Evolutionary conservation across 176 grass and related monocot genomes (phyloP).

Genomic region (Tillandsia leiboldiana): DNA sequence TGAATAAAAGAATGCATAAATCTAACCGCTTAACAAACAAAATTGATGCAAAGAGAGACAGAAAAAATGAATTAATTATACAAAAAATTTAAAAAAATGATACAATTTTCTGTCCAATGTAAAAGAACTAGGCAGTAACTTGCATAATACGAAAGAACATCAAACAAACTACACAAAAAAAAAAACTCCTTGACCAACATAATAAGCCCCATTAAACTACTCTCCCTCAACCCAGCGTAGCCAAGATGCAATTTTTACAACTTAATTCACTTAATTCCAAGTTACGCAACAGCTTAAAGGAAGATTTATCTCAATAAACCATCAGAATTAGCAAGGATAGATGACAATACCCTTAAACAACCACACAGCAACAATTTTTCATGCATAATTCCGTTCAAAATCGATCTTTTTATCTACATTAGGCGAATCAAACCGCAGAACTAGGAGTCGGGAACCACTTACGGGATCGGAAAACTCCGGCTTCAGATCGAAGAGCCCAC

Average conservation of each 20-base stretch:
- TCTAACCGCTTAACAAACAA: too few relatives aligned
- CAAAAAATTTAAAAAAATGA: not conserved
- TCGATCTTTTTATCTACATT: not conserved
- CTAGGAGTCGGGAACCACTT: not conserved
- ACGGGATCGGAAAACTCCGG: not conserved
- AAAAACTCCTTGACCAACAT: too few relatives aligned
- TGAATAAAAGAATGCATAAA: too few relatives aligned
- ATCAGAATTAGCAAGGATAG: not conserved
- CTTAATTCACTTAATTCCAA: not conserved
- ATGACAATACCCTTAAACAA: not conserved
- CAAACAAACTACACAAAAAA: not conserved
- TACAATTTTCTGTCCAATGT: not conserved
- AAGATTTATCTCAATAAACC: not conserved
- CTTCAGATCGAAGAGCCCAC: not conserved
- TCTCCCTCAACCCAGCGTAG: not conserved
- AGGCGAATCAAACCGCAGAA: not conserved
- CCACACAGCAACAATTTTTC: not conserved
- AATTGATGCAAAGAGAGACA: too few relatives aligned
- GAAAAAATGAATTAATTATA: too few relatives aligned
- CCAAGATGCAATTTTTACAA: not conserved
- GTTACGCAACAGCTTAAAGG: not conserved
- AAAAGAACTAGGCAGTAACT: not conserved
- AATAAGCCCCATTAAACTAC: not conserved
- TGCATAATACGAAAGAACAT: not conserved
- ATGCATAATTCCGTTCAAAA: not conserved